These are phyloP conservation scores for Klebsormidium nitens DNA, from an alignment of 139 green algal species.

Conservation along the genomic window DNA sequence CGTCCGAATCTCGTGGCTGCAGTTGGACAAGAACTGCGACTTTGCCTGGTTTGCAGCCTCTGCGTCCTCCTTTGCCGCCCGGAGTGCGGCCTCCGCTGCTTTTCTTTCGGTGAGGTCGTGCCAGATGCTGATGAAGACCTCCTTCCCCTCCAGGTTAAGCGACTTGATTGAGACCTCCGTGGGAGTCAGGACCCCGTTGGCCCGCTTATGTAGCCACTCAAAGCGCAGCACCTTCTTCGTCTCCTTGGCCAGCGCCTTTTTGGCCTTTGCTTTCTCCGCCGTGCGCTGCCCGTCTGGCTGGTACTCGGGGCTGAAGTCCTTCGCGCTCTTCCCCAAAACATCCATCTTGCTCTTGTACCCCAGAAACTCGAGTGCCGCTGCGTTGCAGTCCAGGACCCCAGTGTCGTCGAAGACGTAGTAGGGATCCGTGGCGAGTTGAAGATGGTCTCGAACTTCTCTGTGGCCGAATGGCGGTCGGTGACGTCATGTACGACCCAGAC, in stretches of 20 bases:
- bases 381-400: constrained; percentile 30
- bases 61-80: constrained; percentile 37
- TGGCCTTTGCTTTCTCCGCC: not conserved
- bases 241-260: not conserved
- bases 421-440: too few relatives aligned
- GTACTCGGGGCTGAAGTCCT: not conserved
- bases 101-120: constrained; percentile 38
- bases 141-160: not conserved
- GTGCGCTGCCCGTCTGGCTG: constrained; percentile 19
- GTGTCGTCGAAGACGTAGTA: too few relatives aligned
- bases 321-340: constrained; percentile 3
- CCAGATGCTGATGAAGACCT: constrained; percentile 34
- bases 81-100: constrained; percentile 18
- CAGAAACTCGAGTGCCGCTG: constrained; percentile 10
- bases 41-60: constrained; percentile 51
- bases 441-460: too few relatives aligned
- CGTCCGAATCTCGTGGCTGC: constrained; percentile 66
- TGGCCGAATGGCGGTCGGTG: too few relatives aligned
- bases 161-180: constrained; percentile 9
- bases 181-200: constrained; percentile 2
- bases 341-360: not conserved
- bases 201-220: constrained; percentile 25
- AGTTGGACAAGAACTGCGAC: constrained; percentile 60
- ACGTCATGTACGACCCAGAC: too few relatives aligned
- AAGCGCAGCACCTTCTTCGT: too few relatives aligned